phyloP scores from a whole-genome alignment of 306 rosid genomes.

The Pyrus betulifolia region DNA sequence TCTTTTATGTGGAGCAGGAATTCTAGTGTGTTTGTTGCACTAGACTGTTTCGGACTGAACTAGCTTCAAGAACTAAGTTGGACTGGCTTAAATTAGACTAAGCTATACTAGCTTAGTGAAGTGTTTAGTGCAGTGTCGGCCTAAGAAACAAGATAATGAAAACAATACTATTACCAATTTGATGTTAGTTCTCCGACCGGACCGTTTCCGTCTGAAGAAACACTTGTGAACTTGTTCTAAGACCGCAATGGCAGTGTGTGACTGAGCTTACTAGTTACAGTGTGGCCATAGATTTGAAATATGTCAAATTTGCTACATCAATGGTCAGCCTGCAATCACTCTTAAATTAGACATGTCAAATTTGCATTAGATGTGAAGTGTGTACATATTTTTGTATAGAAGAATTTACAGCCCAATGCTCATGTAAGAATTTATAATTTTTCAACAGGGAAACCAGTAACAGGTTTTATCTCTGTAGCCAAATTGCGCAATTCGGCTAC shows the following conservation, averaged over 20 bases:
- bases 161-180: too few relatives aligned
- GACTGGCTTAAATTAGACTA: too few relatives aligned
- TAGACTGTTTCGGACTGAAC: too few relatives aligned
- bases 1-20: not conserved
- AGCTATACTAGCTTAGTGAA: too few relatives aligned
- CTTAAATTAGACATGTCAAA: too few relatives aligned
- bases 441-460: slow-evolving; percentile 74
- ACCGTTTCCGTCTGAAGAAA: not conserved
- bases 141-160: too few relatives aligned
- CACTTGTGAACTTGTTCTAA: not conserved
- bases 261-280: not conserved
- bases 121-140: too few relatives aligned
- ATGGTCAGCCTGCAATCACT: not conserved
- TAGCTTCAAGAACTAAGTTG: too few relatives aligned
- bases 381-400: not conserved
- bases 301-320: not conserved
- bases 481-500: slow-evolving; percentile 55
- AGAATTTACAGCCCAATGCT: not conserved
- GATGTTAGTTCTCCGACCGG: not conserved
- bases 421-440: slow-evolving; percentile 30
- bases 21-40: not conserved
- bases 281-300: not conserved
- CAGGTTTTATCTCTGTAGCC: slow-evolving; percentile 57
- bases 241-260: not conserved
- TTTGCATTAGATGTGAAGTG: not conserved